Evolutionary conservation across 2,329 filamentous ascomycete species (phyloP).

Genomic region (Colletotrichum gigasporum): DNA sequence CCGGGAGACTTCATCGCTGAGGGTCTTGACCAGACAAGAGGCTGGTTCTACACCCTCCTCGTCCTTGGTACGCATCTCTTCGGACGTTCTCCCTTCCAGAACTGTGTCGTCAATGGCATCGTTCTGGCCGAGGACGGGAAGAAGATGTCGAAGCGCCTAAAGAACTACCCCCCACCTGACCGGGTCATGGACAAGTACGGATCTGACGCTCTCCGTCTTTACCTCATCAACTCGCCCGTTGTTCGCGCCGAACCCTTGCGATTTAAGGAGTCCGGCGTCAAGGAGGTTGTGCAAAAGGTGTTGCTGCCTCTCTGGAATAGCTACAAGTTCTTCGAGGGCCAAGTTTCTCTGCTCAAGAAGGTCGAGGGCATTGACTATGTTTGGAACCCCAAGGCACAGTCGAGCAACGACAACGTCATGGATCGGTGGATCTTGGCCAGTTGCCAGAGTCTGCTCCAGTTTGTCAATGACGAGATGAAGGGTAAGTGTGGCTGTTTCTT

Average conservation of each 20-base stretch:
- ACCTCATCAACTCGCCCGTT: constrained; percentile 95
- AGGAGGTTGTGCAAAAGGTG: constrained; percentile 93
- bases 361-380: constrained; percentile 78
- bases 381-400: constrained; percentile 80
- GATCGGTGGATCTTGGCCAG: constrained; percentile 95
- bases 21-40: constrained; percentile 90
- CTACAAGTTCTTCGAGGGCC: constrained; percentile 95
- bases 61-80: constrained; percentile 91
- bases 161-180: constrained; percentile 92
- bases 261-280: constrained; percentile 92
- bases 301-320: constrained; percentile 94
- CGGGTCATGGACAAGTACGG: constrained; percentile 89
- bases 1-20: constrained; percentile 96
- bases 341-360: constrained; percentile 88
- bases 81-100: constrained; percentile 86
- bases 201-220: constrained; percentile 91
- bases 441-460: constrained; percentile 89
- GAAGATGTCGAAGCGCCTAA: constrained; percentile 98
- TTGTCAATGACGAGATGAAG: constrained; percentile 92
- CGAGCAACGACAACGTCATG: constrained; percentile 89
- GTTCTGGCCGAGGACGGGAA: constrained; percentile 94
- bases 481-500: constrained; percentile 56
- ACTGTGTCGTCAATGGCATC: constrained; percentile 96
- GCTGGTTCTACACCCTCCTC: constrained; percentile 95
- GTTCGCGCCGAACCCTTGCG: constrained; percentile 89